These are phyloP conservation scores for Eucalyptus dawsonii DNA, from an alignment of 345 rosid species.

Conservation along the genomic window DNA sequence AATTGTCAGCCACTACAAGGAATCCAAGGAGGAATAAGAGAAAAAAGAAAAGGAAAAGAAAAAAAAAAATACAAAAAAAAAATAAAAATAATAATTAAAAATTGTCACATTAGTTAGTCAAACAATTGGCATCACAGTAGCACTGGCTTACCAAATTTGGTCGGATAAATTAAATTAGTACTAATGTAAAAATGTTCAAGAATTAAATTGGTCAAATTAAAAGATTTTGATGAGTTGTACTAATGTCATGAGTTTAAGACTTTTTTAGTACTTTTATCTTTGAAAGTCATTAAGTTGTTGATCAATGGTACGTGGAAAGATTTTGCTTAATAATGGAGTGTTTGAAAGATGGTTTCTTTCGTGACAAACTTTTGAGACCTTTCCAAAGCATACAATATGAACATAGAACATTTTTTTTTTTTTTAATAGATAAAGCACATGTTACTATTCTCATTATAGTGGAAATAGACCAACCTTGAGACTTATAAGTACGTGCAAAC, in stretches of 20 bases:
- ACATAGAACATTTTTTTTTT: background rate
- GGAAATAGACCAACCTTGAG: background rate
- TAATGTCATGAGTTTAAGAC: no score
- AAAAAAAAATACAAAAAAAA: no score
- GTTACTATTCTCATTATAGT: background rate
- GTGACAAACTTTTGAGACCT: background rate
- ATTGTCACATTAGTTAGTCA: no score
- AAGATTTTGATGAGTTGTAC: no score
- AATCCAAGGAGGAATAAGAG: no score
- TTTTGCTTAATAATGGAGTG: background rate
- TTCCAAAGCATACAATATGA: background rate
- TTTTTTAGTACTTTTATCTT: no score
- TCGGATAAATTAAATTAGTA: fast-evolving
- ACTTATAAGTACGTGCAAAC: background rate
- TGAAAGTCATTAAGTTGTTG: background rate
- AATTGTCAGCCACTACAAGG: no score
- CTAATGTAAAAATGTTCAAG: fast-evolving
- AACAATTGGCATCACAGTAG: fast-evolving
- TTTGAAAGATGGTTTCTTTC: background rate
- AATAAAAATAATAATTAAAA: no score
- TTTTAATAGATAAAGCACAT: background rate
- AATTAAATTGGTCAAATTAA: no score
- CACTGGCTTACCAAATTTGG: fast-evolving
- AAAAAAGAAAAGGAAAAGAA: no score
- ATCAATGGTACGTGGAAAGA: background rate